Percentiles rank a stretch among this genome's conserved stretches.
Evolutionary conservation across 176 grass and related monocot genomes (phyloP).

Genomic region (Secale cereale): DNA sequence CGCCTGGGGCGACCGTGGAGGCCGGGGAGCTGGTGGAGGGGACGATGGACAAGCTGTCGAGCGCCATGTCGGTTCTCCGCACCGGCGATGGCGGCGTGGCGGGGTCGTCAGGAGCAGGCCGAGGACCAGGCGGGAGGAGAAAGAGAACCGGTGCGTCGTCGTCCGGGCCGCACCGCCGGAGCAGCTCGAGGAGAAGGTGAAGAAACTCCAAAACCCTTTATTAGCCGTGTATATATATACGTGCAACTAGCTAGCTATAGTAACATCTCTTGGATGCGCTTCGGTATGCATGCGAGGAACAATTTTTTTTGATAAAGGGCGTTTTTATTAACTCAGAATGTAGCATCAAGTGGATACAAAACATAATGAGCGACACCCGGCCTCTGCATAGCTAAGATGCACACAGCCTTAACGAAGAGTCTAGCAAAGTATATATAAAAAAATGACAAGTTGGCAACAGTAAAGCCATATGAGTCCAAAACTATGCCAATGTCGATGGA

Average conservation of each 20-base stretch:
- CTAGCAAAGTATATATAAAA: no score
- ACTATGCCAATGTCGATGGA: no score
- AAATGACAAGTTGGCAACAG: no score
- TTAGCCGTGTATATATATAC: background rate
- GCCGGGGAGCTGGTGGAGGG: conserved; percentile 22
- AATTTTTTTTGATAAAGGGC: no score
- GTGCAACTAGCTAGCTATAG: background rate
- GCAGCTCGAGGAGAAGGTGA: conserved; percentile 49
- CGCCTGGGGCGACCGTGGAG: background rate
- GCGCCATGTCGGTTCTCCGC: conserved; percentile 13
- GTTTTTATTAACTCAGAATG: no score
- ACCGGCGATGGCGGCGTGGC: background rate
- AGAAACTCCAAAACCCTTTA: background rate
- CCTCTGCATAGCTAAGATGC: no score
- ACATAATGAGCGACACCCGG: no score
- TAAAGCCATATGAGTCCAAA: no score
- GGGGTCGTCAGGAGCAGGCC: background rate
- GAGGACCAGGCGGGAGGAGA: background rate
- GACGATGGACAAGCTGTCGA: conserved; percentile 41
- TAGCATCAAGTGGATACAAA: no score
- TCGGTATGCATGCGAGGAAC: background rate
- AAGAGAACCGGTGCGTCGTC: background rate
- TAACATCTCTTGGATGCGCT: background rate
- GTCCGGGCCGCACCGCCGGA: conserved; percentile 23
- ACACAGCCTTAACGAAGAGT: no score